Percentiles rank a stretch among this genome's conserved stretches.
Conservation (phyloP, 2,329 filamentous ascomycete genomes). For the Leptosphaerulina australis region DNA sequence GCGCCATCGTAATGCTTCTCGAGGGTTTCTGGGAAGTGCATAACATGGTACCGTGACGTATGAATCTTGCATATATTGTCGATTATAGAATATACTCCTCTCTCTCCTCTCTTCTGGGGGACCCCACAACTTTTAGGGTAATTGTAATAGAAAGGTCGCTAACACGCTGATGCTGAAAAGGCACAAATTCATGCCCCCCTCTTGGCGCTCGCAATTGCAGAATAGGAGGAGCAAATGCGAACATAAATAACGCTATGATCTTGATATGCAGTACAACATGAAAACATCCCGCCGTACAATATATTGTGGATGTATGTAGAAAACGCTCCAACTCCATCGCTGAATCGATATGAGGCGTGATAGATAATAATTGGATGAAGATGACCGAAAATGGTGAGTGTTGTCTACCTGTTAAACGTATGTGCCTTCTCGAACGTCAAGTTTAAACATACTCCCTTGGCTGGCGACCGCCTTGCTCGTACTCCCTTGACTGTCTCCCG, state of each 20-base stretch:
- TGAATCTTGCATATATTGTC: not conserved
- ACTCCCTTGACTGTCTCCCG: not conserved
- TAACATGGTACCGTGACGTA: not conserved
- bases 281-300: not conserved
- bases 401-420: not conserved
- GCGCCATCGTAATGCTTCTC: constrained; percentile 67
- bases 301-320: not conserved
- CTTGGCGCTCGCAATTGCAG: not conserved
- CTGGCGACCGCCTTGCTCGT: not conserved
- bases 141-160: too few species aligned
- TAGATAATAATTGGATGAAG: too few species aligned
- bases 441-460: constrained; percentile 6
- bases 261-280: not conserved
- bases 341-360: too few species aligned
- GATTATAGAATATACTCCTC: too few species aligned
- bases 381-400: too few species aligned
- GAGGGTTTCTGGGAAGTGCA: constrained; percentile 63
- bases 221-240: not conserved
- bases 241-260: not conserved
- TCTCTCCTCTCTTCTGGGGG: too few species aligned
- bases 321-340: too few species aligned
- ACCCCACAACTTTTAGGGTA: too few species aligned
- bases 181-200: too few species aligned
- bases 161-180: too few species aligned
- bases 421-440: not conserved